A percentile compares a stretch with the other conserved stretches of the same genome.
Evolutionary conservation across 345 rosid species (phyloP).

Genomic region (Conringia planisiliqua): DNA sequence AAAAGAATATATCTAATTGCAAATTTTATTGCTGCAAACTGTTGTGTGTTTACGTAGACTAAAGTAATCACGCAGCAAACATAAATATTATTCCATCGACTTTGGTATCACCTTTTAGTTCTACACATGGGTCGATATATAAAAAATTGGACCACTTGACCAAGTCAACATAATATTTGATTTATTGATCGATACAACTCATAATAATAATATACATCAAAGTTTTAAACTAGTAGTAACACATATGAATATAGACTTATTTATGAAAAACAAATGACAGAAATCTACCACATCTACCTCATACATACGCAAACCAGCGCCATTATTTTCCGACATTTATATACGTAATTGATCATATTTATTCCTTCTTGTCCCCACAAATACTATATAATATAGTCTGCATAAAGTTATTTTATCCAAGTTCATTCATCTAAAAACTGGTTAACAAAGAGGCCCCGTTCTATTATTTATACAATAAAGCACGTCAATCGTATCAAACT

Average conservation of each 20-base stretch:
- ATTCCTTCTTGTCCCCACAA: not conserved
- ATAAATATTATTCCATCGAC: not conserved
- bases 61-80: not conserved
- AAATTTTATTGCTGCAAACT: not conserved
- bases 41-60: not conserved
- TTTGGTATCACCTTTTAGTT: not conserved
- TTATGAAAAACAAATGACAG: not conserved
- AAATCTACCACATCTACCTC: slow-evolving; percentile 6
- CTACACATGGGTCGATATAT: not conserved
- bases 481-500: not conserved
- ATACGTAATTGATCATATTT: not conserved
- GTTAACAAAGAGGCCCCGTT: not conserved
- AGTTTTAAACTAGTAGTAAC: not conserved
- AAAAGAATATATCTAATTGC: not conserved
- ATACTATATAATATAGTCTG: not conserved
- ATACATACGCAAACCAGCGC: slow-evolving; percentile 12
- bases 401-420: not conserved
- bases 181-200: not conserved
- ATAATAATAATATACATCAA: not conserved
- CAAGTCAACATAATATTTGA: not conserved
- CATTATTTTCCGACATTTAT: not conserved
- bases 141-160: slow-evolving; percentile 6
- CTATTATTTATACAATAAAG: not conserved
- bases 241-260: not conserved
- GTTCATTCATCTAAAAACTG: not conserved